phyloP scores from a whole-genome alignment of 805 yeast species.

The Ogataea populi-albae region DNA sequence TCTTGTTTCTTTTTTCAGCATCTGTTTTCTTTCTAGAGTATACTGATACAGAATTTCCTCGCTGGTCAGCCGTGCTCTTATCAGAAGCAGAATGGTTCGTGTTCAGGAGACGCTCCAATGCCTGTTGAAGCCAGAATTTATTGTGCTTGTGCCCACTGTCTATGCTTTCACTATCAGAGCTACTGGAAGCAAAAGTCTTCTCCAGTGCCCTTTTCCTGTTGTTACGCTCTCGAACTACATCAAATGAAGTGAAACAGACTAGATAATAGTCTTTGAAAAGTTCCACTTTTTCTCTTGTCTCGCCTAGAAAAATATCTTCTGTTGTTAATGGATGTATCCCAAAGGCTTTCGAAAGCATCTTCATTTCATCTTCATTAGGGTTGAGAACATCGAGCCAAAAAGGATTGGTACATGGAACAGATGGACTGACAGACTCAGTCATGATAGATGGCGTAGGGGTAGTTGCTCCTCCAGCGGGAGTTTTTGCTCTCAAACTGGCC shows the following conservation, averaged over 20 bases:
- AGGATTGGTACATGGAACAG: conserved; percentile 41
- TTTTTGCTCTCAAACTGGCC: conserved; percentile 10
- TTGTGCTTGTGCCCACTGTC: conserved; percentile 14
- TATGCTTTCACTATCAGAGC: conserved; percentile 18
- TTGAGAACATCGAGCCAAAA: conserved; percentile 93
- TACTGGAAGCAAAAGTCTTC: conserved; percentile 16
- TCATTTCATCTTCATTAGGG: conserved; percentile 97
- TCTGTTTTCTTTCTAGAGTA: conserved; percentile 19
- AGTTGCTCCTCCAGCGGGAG: conserved; percentile 15
- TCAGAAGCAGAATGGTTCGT: conserved; percentile 1
- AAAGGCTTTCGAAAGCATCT: conserved; percentile 82
- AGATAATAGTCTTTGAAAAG: conserved; percentile 86
- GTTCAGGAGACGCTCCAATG: conserved; percentile 7
- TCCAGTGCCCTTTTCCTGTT: conserved; percentile 31
- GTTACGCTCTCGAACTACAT: conserved; percentile 71
- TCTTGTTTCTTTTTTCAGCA: conserved; percentile 11
- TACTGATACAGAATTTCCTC: conserved; percentile 14
- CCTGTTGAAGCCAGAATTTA: conserved; percentile 13
- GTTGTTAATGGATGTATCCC: conserved; percentile 96
- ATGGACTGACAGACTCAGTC: conserved; percentile 25
- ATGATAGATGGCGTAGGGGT: conserved; percentile 28
- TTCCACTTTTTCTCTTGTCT: conserved; percentile 93
- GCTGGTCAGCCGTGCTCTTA: not conserved
- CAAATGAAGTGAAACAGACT: conserved; percentile 84
- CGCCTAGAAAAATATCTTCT: conserved; percentile 91